Evolutionary conservation across 2,329 filamentous ascomycete genomes (phyloP).

Genomic region (Monascus ruber): DNA sequence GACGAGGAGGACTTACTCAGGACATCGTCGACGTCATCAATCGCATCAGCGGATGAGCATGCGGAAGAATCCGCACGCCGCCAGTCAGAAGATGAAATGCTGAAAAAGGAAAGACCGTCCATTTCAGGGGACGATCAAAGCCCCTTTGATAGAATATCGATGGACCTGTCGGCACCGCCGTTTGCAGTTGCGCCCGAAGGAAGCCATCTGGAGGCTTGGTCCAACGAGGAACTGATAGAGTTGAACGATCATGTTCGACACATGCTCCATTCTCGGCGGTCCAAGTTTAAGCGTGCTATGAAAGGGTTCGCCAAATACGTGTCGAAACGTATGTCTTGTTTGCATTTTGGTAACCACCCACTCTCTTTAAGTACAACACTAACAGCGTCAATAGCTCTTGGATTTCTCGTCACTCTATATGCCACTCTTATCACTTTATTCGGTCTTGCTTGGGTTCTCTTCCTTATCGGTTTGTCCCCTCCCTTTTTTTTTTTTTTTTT

Average conservation of each 20-base stretch:
- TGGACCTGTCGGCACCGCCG: constrained; percentile 46
- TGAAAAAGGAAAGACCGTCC: constrained; percentile 2
- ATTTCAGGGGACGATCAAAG: not conserved
- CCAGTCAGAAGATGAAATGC: constrained; percentile 12
- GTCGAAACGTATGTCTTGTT: constrained; percentile 46
- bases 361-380: not conserved
- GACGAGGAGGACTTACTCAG: constrained; percentile 12
- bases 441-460: constrained; percentile 80
- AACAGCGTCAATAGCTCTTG: constrained; percentile 44
- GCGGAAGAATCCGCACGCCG: constrained; percentile 14
- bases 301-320: constrained; percentile 74
- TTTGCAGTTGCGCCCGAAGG: constrained; percentile 74
- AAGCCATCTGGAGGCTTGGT: constrained; percentile 62
- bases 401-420: constrained; percentile 75
- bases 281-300: constrained; percentile 67
- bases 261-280: constrained; percentile 71
- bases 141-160: not conserved
- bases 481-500: not conserved
- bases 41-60: constrained; percentile 15
- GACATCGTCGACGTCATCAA: constrained; percentile 6
- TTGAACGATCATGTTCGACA: constrained; percentile 80
- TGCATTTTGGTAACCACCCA: not conserved
- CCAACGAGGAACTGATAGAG: constrained; percentile 58
- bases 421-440: constrained; percentile 74
- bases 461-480: constrained; percentile 55